Percentiles rank a stretch among this genome's conserved stretches.
Evolutionary conservation across 306 rosid genomes (phyloP).

Genomic region (Ceratonia siliqua): DNA sequence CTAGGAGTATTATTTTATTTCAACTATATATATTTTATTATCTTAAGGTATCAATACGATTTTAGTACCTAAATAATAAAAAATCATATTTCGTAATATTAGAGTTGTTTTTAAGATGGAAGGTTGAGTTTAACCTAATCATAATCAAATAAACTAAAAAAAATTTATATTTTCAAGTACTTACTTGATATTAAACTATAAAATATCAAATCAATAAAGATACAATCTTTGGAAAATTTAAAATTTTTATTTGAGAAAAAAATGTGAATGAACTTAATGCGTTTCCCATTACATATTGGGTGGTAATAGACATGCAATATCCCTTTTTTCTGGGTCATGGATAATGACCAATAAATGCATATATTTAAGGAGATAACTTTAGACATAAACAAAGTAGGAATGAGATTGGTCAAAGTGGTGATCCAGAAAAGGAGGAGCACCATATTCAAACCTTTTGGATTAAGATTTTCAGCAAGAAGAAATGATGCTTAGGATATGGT

Average conservation of each 20-base stretch:
- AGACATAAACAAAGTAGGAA: neutral
- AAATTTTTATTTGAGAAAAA: neutral
- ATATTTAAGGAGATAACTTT: neutral
- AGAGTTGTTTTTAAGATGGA: too few relatives aligned
- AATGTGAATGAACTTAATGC: neutral
- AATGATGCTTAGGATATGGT: neutral
- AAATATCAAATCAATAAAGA: too few relatives aligned
- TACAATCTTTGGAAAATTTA: too few relatives aligned
- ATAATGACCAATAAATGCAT: neutral
- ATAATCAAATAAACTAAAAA: too few relatives aligned
- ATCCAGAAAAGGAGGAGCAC: neutral
- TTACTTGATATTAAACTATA: too few relatives aligned
- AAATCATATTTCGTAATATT: too few relatives aligned
- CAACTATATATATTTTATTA: too few relatives aligned
- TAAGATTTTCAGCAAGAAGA: neutral
- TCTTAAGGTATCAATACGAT: too few relatives aligned
- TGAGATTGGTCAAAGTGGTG: neutral
- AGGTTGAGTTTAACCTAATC: too few relatives aligned
- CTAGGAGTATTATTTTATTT: too few relatives aligned
- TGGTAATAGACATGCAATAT: neutral
- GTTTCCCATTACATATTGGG: neutral
- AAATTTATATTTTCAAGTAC: too few relatives aligned
- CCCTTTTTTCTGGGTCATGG: neutral
- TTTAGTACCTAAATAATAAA: too few relatives aligned
- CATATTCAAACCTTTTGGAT: neutral